Conservation (phyloP, 2,329 filamentous ascomycete genomes). For the Chaetothyriales sp. region DNA sequence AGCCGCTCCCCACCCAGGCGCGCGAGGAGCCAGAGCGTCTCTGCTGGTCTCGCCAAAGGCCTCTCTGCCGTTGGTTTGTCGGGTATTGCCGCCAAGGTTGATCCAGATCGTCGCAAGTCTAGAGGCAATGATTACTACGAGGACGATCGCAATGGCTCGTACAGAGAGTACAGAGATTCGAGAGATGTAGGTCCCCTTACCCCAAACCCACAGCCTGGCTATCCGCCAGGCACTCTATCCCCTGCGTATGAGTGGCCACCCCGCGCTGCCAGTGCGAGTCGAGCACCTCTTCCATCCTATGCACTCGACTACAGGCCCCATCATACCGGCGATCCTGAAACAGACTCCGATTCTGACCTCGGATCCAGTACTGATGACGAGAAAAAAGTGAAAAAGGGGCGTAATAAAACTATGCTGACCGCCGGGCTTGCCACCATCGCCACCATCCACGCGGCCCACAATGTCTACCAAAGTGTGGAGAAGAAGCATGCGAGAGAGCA, state of each 20-base stretch:
- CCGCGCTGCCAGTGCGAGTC: slow-evolving; percentile 17
- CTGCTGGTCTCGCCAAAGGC: slow-evolving; percentile 32
- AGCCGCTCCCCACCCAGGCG: slow-evolving; percentile 36
- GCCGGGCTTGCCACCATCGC: slow-evolving; percentile 54
- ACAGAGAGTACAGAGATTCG: slow-evolving; percentile 23
- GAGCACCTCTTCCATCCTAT: slow-evolving; percentile 14
- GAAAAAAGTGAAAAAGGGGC: slow-evolving; percentile 48
- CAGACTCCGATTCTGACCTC: slow-evolving; percentile 36
- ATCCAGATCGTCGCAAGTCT: slow-evolving; percentile 19
- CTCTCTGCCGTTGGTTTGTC: slow-evolving; percentile 32
- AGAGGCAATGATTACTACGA: slow-evolving; percentile 17
- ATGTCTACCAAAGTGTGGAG: slow-evolving; percentile 49
- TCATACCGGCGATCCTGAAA: slow-evolving; percentile 19
- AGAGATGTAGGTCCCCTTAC: slow-evolving; percentile 32
- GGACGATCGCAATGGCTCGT: neutral
- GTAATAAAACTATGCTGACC: slow-evolving; percentile 52
- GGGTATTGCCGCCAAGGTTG: slow-evolving; percentile 19
- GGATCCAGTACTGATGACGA: slow-evolving; percentile 51
- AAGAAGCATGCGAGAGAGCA: slow-evolving; percentile 48
- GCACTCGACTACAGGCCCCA: slow-evolving; percentile 16
- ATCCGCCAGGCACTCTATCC: slow-evolving; percentile 1
- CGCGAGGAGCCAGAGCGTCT: slow-evolving; percentile 34
- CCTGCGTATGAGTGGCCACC: slow-evolving; percentile 6
- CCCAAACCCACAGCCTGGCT: slow-evolving; percentile 18
- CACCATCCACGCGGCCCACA: slow-evolving; percentile 56